Conservation (phyloP, 1,284 basidiomycete genomes). For the Pseudomicrostroma phylloplanum region DNA sequence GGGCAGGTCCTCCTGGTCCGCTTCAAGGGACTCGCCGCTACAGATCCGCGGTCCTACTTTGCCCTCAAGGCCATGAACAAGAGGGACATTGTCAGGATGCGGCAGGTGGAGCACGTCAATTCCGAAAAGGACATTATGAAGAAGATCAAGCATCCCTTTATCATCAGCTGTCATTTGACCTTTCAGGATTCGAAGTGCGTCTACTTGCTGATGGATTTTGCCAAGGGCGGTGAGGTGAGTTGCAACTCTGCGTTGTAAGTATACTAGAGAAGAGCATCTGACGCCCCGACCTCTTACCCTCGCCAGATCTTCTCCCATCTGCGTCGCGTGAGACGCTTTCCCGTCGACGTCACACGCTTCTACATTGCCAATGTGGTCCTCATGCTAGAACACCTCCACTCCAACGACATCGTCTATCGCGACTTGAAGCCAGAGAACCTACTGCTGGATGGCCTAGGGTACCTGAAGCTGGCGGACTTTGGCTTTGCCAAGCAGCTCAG, state of each 20-base stretch:
- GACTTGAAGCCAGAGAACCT: slow-evolving; percentile 58
- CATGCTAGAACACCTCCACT: slow-evolving; percentile 51
- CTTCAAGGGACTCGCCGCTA: slow-evolving; percentile 12
- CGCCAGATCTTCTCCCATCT: slow-evolving; percentile 54
- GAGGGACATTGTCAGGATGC: slow-evolving; percentile 55
- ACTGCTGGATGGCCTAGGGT: slow-evolving; percentile 53
- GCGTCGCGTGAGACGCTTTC: slow-evolving; percentile 52
- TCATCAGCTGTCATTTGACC: slow-evolving; percentile 29
- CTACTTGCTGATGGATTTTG: slow-evolving; percentile 58
- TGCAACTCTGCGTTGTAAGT: not conserved
- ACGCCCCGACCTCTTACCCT: not conserved
- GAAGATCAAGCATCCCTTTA: slow-evolving; percentile 42
- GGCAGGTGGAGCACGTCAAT: slow-evolving; percentile 59
- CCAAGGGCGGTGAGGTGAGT: slow-evolving; percentile 54
- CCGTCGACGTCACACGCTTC: slow-evolving; percentile 56
- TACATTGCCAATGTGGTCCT: slow-evolving; percentile 56
- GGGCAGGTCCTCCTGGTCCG: slow-evolving; percentile 40
- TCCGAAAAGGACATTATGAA: slow-evolving; percentile 55
- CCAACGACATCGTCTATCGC: slow-evolving; percentile 54
- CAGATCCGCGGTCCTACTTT: slow-evolving; percentile 47
- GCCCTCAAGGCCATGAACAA: slow-evolving; percentile 58
- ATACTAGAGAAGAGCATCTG: not conserved
- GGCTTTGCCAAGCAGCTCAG: slow-evolving; percentile 56
- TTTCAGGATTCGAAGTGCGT: slow-evolving; percentile 55
- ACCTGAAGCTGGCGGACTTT: slow-evolving; percentile 54